Conservation (phyloP, 768 basidiomycete genomes). For the Rossbeevera mucosa region DNA sequence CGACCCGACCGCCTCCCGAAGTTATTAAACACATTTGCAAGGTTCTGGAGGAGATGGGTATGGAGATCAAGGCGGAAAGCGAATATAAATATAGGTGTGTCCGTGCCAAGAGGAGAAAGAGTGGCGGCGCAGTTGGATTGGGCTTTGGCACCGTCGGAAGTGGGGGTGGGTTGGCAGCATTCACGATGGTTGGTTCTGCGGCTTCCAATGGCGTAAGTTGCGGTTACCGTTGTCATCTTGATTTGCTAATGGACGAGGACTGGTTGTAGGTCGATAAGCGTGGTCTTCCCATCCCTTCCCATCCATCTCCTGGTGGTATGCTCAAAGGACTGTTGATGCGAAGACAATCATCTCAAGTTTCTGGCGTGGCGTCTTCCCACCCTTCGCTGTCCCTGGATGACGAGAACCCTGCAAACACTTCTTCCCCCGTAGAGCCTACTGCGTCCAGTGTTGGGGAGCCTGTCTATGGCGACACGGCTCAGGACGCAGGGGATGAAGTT, state of each 20-base stretch:
- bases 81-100: slow-evolving; percentile 90
- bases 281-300: slow-evolving; percentile 80
- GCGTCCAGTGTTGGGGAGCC: slow-evolving; percentile 41
- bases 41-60: slow-evolving; percentile 83
- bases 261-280: slow-evolving; percentile 74
- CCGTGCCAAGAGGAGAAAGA: slow-evolving; percentile 68
- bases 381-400: slow-evolving; percentile 50
- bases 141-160: slow-evolving; percentile 37
- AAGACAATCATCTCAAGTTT: slow-evolving; percentile 81
- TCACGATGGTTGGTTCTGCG: slow-evolving; percentile 75
- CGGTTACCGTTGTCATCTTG: background rate
- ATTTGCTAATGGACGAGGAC: slow-evolving; percentile 2
- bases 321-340: slow-evolving; percentile 86
- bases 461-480: slow-evolving; percentile 71
- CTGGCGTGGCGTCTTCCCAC: slow-evolving; percentile 34
- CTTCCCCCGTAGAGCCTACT: slow-evolving; percentile 35
- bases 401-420: slow-evolving; percentile 22
- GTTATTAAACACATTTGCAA: slow-evolving; percentile 82
- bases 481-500: slow-evolving; percentile 93
- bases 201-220: slow-evolving; percentile 79
- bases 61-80: slow-evolving; percentile 82
- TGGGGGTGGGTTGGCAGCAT: slow-evolving; percentile 57
- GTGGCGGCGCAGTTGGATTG: slow-evolving; percentile 39
- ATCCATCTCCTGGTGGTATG: slow-evolving; percentile 70
- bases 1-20: slow-evolving; percentile 75